Conservation (phyloP, 1,284 basidiomycete genomes). For the Fomitopsis betulina region DNA sequence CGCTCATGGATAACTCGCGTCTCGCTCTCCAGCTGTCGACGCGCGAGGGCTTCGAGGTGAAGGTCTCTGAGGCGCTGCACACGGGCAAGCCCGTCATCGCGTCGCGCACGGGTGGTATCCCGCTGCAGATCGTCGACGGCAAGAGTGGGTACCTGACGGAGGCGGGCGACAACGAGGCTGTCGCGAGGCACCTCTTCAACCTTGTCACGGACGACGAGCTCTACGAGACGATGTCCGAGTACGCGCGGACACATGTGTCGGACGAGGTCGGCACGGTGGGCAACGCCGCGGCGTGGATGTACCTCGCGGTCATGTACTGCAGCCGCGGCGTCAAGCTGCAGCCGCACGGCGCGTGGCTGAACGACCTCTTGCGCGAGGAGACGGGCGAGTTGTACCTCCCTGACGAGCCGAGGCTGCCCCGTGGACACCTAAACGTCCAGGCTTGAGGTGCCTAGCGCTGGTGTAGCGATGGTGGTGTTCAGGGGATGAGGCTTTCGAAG, state of each 20-base stretch:
- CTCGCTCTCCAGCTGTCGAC: constrained; percentile 76
- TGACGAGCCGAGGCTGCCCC: constrained; percentile 66
- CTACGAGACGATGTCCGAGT: constrained; percentile 60
- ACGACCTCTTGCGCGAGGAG: constrained; percentile 70
- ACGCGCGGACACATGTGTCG: constrained; percentile 68
- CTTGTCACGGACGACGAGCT: constrained; percentile 69
- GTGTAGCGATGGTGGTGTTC: not conserved
- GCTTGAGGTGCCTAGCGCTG: constrained; percentile 12
- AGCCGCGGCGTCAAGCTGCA: constrained; percentile 65
- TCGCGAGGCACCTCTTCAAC: constrained; percentile 70
- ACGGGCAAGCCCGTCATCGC: constrained; percentile 81
- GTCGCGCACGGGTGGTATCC: constrained; percentile 81
- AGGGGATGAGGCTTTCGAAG: not conserved
- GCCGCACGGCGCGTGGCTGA: constrained; percentile 77
- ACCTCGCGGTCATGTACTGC: constrained; percentile 73
- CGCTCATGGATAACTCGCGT: constrained; percentile 71
- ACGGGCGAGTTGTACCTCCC: constrained; percentile 60
- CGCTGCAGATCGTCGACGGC: constrained; percentile 79
- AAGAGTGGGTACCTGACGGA: constrained; percentile 80
- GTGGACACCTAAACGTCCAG: constrained; percentile 33
- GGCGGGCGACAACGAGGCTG: constrained; percentile 65
- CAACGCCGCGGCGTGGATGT: constrained; percentile 77
- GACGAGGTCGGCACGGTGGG: constrained; percentile 80
- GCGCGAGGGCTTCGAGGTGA: constrained; percentile 90
- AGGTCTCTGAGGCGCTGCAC: constrained; percentile 87